Evolutionary conservation across 2,329 filamentous ascomycete genomes (phyloP).

Genomic region (Neofusicoccum kwambonambiense): DNA sequence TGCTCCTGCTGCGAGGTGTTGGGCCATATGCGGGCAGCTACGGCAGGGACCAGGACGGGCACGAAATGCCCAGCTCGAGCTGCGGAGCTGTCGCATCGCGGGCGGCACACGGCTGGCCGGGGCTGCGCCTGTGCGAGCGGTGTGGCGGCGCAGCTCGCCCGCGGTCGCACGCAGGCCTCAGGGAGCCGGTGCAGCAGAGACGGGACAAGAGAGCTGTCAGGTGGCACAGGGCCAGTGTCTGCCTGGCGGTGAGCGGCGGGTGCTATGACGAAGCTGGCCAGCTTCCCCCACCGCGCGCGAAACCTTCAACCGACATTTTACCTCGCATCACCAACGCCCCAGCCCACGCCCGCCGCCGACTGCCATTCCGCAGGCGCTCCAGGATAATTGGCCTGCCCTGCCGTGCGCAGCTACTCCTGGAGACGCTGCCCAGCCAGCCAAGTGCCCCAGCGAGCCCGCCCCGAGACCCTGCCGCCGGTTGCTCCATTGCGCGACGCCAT

Average conservation of each 20-base stretch:
- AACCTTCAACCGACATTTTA: constrained; percentile 17
- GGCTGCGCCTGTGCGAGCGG: too few relatives aligned
- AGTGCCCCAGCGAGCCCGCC: too few relatives aligned
- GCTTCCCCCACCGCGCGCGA: constrained; percentile 15
- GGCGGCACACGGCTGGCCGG: too few relatives aligned
- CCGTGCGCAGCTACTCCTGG: constrained; percentile 40
- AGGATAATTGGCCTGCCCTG: constrained; percentile 40
- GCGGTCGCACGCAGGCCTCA: too few relatives aligned
- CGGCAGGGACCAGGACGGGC: too few relatives aligned
- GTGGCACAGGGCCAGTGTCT: background rate
- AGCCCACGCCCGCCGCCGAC: constrained; percentile 4
- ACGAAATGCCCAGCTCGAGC: too few relatives aligned
- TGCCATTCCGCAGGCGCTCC: constrained; percentile 35
- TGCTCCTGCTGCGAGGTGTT: background rate
- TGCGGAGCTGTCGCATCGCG: too few relatives aligned
- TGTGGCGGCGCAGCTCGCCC: too few relatives aligned
- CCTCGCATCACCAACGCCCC: constrained; percentile 1
- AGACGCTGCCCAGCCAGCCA: constrained; percentile 30
- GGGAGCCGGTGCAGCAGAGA: background rate
- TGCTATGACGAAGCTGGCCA: constrained; percentile 8
- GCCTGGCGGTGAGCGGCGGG: constrained; percentile 2
- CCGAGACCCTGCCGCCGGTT: background rate
- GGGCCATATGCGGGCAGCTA: too few relatives aligned
- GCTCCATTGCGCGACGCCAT: constrained; percentile 23
- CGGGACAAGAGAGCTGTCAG: background rate